A percentile compares a stretch with the other conserved stretches of the same genome.
These are phyloP conservation scores for Fraxinus americana DNA, from an alignment of 257 asterid species.

Conservation along the genomic window DNA sequence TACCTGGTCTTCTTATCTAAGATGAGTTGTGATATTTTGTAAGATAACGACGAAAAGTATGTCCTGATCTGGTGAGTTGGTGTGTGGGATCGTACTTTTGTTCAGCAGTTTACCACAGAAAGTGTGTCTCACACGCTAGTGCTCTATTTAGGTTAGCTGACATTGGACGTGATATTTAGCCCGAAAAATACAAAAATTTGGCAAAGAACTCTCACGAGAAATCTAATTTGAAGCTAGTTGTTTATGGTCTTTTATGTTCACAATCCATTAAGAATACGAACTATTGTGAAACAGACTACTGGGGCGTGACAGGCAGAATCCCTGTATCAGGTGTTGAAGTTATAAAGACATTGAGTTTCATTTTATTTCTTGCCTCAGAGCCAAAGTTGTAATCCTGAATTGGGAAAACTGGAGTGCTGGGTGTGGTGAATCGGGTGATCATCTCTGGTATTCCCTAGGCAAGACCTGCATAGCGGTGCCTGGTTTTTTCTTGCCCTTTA, in stretches of 20 bases:
- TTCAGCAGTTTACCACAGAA: neutral
- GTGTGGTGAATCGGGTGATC: neutral
- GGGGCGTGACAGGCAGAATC: neutral
- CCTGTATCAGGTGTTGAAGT: neutral
- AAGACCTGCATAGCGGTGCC: neutral
- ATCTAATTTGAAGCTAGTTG: neutral
- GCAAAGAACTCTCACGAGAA: neutral
- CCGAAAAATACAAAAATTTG: neutral
- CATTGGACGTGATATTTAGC: neutral
- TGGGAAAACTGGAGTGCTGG: neutral
- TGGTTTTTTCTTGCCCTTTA: neutral
- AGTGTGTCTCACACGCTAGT: neutral
- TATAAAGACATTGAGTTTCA: neutral
- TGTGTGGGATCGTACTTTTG: neutral
- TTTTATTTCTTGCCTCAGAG: neutral
- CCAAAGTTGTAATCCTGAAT: neutral
- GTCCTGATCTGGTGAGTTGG: neutral
- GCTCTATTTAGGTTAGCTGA: neutral
- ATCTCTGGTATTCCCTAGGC: neutral
- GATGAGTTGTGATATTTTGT: neutral
- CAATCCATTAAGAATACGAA: neutral
- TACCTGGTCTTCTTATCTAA: neutral
- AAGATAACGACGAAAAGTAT: too few relatives aligned
- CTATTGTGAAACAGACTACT: neutral
- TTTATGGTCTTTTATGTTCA: neutral